Percentiles rank a stretch among this genome's conserved stretches.
Conservation (phyloP, 305 asterid genomes). For the Ajuga reptans region DNA sequence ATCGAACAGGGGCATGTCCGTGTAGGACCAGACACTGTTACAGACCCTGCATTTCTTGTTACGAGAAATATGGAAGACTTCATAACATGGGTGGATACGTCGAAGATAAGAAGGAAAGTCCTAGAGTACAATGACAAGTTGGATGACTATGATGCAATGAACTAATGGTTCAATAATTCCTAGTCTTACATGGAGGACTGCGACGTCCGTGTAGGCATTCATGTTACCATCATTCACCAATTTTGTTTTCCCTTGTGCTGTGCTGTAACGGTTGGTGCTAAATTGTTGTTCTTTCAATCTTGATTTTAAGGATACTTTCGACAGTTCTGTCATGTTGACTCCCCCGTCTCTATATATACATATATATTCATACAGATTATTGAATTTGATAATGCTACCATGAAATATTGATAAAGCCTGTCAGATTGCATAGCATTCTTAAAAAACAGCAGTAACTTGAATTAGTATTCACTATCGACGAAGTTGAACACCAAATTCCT, state of each 20-base stretch:
- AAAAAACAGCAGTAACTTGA: not conserved
- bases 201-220: not conserved
- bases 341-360: too few species aligned
- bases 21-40: slow-evolving; percentile 82
- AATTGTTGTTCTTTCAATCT: not conserved
- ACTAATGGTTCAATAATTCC: slow-evolving; percentile 21
- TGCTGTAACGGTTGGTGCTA: not conserved
- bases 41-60: slow-evolving; percentile 76
- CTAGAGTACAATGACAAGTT: slow-evolving; percentile 70
- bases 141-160: slow-evolving; percentile 86
- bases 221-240: not conserved
- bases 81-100: slow-evolving; percentile 95
- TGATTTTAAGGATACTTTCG: not conserved
- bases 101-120: slow-evolving; percentile 86
- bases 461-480: not conserved
- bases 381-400: not conserved
- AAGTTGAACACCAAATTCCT: not conserved
- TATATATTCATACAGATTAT: not conserved
- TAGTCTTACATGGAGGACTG: not conserved
- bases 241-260: not conserved
- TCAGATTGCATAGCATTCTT: not conserved
- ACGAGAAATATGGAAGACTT: slow-evolving; percentile 95
- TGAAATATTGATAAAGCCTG: too few species aligned
- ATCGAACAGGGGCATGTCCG: slow-evolving; percentile 93
- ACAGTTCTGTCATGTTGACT: not conserved